A percentile compares a stretch with the other conserved stretches of the same genome.
Evolutionary conservation across 139 green algal genomes (phyloP).

Genomic region (Chlamydomonas applanata): DNA sequence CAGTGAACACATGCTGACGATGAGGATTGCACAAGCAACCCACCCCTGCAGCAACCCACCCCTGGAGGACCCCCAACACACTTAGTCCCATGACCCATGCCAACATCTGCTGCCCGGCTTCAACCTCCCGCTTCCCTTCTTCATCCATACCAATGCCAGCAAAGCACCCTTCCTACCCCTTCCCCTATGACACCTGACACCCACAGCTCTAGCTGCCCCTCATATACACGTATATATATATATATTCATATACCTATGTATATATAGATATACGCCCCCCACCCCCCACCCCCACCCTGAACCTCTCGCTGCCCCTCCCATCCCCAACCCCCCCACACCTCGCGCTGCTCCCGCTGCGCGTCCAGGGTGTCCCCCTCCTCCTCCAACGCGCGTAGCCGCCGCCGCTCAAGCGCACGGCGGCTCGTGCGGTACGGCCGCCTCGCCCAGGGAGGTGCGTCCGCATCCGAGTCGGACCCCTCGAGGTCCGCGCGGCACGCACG

Average conservation of each 20-base stretch:
- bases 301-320: not conserved
- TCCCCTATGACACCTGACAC: no score
- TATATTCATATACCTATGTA: not conserved
- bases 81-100: no score
- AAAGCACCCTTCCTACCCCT: no score
- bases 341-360: slow-evolving; percentile 26
- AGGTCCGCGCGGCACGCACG: slow-evolving; percentile 49
- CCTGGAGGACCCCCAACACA: no score
- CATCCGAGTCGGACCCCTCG: slow-evolving; percentile 54
- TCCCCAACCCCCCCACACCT: slow-evolving; percentile 11
- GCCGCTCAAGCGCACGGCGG: slow-evolving; percentile 43
- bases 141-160: no score
- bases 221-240: no score
- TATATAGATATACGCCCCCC: not conserved
- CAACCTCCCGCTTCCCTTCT: no score
- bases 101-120: no score
- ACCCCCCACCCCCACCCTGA: not conserved
- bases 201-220: no score
- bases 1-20: no score
- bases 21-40: no score
- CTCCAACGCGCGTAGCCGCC: slow-evolving; percentile 50
- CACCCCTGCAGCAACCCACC: no score
- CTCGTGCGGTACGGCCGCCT: slow-evolving; percentile 43
- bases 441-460: slow-evolving; percentile 59
- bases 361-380: slow-evolving; percentile 46